phyloP scores from a whole-genome alignment of 2,329 filamentous ascomycete genomes.

The Lecanicillium sp. region DNA sequence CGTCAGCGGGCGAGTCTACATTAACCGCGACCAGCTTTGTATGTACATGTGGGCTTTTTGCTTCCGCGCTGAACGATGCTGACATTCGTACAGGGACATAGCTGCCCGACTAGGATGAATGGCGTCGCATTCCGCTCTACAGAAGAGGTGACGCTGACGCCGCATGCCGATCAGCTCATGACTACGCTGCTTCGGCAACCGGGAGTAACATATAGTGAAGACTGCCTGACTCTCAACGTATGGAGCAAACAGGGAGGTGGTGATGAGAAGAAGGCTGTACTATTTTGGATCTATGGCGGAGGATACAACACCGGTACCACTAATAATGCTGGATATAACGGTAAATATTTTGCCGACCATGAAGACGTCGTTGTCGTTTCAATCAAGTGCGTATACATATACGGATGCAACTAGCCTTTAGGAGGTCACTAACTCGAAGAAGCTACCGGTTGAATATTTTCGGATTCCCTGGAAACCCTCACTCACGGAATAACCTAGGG shows the following conservation, averaged over 20 bases:
- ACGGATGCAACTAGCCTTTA: too few relatives aligned
- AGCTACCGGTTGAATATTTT: background rate
- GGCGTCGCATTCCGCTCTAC: too few relatives aligned
- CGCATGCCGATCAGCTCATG: too few relatives aligned
- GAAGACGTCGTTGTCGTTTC: constrained; percentile 32
- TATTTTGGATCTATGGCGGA: constrained; percentile 31
- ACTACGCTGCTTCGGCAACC: too few relatives aligned
- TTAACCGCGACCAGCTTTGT: too few relatives aligned
- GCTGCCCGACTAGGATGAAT: too few relatives aligned
- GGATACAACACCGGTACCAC: constrained; percentile 22
- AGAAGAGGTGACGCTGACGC: too few relatives aligned
- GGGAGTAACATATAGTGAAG: constrained; percentile 6
- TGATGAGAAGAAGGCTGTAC: constrained; percentile 23
- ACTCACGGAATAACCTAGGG: background rate
- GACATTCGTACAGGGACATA: too few relatives aligned
- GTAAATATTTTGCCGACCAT: constrained; percentile 24
- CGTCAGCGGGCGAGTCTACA: too few relatives aligned
- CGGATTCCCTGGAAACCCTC: background rate
- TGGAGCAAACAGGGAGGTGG: constrained; percentile 26
- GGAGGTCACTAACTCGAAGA: background rate
- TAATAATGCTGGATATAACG: constrained; percentile 24
- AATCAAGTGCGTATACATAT: constrained; percentile 18
- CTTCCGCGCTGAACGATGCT: too few relatives aligned
- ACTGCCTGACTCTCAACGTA: constrained; percentile 29
- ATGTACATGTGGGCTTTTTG: too few relatives aligned